These are phyloP conservation scores for Arthrobotrys sphaeroides DNA, from an alignment of 2,329 filamentous ascomycete genomes.

Conservation along the genomic window DNA sequence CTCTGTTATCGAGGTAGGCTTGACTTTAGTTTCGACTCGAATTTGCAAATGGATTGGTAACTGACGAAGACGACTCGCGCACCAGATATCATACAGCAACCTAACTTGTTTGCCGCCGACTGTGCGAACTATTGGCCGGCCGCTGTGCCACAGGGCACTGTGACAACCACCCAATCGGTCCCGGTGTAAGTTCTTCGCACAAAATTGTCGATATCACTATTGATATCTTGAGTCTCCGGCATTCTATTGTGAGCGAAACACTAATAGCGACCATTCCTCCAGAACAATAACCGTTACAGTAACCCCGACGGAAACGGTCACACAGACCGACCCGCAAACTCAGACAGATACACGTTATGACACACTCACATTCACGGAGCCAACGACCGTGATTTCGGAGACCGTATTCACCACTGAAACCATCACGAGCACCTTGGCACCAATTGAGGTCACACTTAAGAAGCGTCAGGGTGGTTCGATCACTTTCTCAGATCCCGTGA, in stretches of 20 bases:
- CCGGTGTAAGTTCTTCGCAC: constrained; percentile 12
- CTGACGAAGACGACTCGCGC: not conserved
- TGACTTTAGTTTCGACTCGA: not conserved
- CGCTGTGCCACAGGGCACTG: not conserved
- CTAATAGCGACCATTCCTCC: not conserved
- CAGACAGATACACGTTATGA: not conserved
- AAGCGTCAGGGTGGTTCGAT: not conserved
- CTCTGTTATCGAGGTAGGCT: constrained; percentile 1
- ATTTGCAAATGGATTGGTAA: not conserved
- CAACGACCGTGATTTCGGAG: not conserved
- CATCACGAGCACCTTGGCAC: not conserved
- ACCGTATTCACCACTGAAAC: not conserved
- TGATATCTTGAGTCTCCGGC: too few relatives aligned
- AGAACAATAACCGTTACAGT: not conserved
- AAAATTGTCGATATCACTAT: too few relatives aligned
- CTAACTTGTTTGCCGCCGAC: not conserved
- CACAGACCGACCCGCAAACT: not conserved
- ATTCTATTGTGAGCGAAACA: too few relatives aligned
- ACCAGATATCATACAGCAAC: not conserved
- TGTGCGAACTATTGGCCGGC: not conserved
- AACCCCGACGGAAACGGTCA: not conserved
- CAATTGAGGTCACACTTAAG: not conserved
- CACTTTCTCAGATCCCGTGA: not conserved
- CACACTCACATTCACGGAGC: not conserved
- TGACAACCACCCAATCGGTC: not conserved